Evolutionary conservation across 495 filamentous ascomycete species (phyloP), one percentile per base, ranked within the genome.

Genomic region (Amorphotheca resinae): DNA sequence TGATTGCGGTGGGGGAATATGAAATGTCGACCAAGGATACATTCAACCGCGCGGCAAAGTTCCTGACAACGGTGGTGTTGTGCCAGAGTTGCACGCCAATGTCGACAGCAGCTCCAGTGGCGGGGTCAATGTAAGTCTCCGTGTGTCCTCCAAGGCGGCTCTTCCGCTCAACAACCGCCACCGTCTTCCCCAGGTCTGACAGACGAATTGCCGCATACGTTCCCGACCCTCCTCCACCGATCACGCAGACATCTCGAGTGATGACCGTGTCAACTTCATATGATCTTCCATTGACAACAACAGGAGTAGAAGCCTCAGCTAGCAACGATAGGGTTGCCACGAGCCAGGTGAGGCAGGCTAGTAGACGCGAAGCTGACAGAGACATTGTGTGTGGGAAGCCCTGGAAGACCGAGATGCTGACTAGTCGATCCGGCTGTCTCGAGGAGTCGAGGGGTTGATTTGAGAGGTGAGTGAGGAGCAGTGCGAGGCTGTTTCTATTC

Each of bases 141-240:
- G 58, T 59, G 40, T 75, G 68, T 0, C 70, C 71, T 6, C 71
- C 70, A 0, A 75, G 52, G 6, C 35, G 35, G 12, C 32, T 41
- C 25, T 66, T 56, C 41, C 52, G 45, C 48, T 75, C 71, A 22
- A 74, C 51, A 1, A 75, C 46, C 12, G 65, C 50, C 9, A 72
- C 53, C 0, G 51, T 57, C 42, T 66, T 62, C 5, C 51, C 52
- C 33, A 56, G 30, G 34, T 69, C 61, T 4, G 41, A 48, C 0
- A 74, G 59, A 4, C 54, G 42, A 15, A 72, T 43, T 0, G 69
- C 64, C 0, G 67, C 52, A 45, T 65, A 72, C 4, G 64, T 64
- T 6, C 70, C 69, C 0, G 62, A 45, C n/a, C 67, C 50, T 5
- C 70, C 70, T 14, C 68, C 69, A 0, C 70, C 68, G 16, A 73